Base-by-base conservation (phyloP, 371 early-diverging fungal genomes). In the Encephalitozoon romaleae region DNA sequence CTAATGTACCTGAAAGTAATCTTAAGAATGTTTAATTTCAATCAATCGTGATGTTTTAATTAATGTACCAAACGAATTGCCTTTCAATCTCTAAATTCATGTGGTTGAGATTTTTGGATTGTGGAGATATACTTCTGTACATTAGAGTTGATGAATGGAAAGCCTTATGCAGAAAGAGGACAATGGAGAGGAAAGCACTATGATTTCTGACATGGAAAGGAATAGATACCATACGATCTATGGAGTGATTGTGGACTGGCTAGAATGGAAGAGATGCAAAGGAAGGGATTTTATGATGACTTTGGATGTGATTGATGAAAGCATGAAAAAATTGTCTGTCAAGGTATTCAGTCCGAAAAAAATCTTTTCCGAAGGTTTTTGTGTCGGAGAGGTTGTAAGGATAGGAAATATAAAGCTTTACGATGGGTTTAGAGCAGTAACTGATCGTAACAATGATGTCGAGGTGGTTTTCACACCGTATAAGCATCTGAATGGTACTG, bases 231-330 rank as follows among this genome's bases (percentile, higher is more conserved):
- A 52, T 18, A 73, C 52, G 8, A 54, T 73, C 8, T 38, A 39
- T 12, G 53, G 74, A 18, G 49, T 42, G 26, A 38, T 73, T 25
- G 23, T 65, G 2, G 52, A 26, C 3, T 55, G 53, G 39, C 51
- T 51, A 8, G 18, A 28, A 2, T 41, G 67, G 49, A 64, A 11
- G 42, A 47, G 34, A 66, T 51, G 38, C 38, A 49, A 39, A 65
- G 74, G 66, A 41, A 26, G 41, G 15, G 74, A 73, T 67, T 65
- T 30, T 2, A 65, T 73, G 38, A 66, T 65, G 65, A 73, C 74
- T 0, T 18, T 73, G 18, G 59, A 73, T 15, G 55, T 73, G 18
- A 26, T 9, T 32, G 74, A 73, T 53, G 74, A 73, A 18, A 3
- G 52, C 2, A 53, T 30, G 39, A 43, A 73, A 28, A 41, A n/a